These are phyloP conservation scores for Plectosphaerella sp. DNA, from an alignment of 2,329 filamentous ascomycete species.

Conservation along the genomic window DNA sequence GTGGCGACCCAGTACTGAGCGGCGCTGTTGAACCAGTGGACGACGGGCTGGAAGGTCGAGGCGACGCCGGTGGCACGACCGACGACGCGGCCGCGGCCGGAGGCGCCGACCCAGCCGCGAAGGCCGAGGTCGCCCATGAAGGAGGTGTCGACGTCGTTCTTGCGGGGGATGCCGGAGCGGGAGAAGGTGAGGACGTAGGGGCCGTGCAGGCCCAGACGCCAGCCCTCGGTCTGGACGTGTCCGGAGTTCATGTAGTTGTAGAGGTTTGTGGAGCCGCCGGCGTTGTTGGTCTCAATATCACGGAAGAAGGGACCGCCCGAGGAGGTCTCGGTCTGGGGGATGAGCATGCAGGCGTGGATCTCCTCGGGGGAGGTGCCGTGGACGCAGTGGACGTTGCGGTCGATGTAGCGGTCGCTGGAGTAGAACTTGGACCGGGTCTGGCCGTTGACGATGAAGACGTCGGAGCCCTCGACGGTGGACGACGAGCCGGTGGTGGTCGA, in stretches of 20 bases:
- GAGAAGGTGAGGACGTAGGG: slow-evolving; percentile 61
- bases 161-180: slow-evolving; percentile 48
- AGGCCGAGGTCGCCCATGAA: slow-evolving; percentile 58
- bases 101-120: slow-evolving; percentile 51
- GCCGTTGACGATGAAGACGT: slow-evolving; percentile 55
- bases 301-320: slow-evolving; percentile 64
- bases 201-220: slow-evolving; percentile 59
- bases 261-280: slow-evolving; percentile 49
- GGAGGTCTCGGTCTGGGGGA: slow-evolving; percentile 52
- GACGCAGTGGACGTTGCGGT: slow-evolving; percentile 61
- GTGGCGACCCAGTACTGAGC: slow-evolving; percentile 64
- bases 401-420: slow-evolving; percentile 65
- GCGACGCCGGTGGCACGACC: slow-evolving; percentile 56
- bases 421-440: slow-evolving; percentile 68
- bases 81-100: slow-evolving; percentile 52
- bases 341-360: slow-evolving; percentile 58
- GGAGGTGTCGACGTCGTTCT: slow-evolving; percentile 43
- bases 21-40: slow-evolving; percentile 61
- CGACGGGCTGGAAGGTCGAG: slow-evolving; percentile 47
- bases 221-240: slow-evolving; percentile 59
- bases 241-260: slow-evolving; percentile 68
- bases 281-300: slow-evolving; percentile 64
- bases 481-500: slow-evolving; percentile 50
- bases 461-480: slow-evolving; percentile 52
- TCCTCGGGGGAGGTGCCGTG: slow-evolving; percentile 37